phyloP scores from a whole-genome alignment of 129 eudicot species.

The sunflower (Helianthus annuus) region HanXRQr2.0-SUNRISE NC_035446.2:138347707-138348206 shows the following conservation, averaged over 20 bases:
- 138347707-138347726: constrained; percentile 46
- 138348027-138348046: constrained; percentile 28
- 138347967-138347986: constrained; percentile 31
- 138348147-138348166: constrained; percentile 39
- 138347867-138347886: constrained; percentile 36
- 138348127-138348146: constrained; percentile 35
- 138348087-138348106: constrained; percentile 37
- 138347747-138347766: background rate
- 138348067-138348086: constrained; percentile 50
- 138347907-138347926: constrained; percentile 30
- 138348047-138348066: constrained; percentile 33
- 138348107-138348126: constrained; percentile 27
- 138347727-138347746: constrained; percentile 3
- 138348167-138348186: constrained; percentile 41
- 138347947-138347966: background rate
- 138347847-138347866: constrained; percentile 35
- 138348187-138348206: constrained; percentile 30
- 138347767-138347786: constrained; percentile 23
- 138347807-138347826: constrained; percentile 6
- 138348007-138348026: constrained; percentile 34
- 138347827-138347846: constrained; percentile 31
- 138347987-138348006: constrained; percentile 41
- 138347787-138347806: background rate
- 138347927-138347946: background rate
- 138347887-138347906: constrained; percentile 37